These are phyloP conservation scores for Fusarium torulosum DNA, from an alignment of 2,329 filamentous ascomycete genomes.

Conservation along the genomic window DNA sequence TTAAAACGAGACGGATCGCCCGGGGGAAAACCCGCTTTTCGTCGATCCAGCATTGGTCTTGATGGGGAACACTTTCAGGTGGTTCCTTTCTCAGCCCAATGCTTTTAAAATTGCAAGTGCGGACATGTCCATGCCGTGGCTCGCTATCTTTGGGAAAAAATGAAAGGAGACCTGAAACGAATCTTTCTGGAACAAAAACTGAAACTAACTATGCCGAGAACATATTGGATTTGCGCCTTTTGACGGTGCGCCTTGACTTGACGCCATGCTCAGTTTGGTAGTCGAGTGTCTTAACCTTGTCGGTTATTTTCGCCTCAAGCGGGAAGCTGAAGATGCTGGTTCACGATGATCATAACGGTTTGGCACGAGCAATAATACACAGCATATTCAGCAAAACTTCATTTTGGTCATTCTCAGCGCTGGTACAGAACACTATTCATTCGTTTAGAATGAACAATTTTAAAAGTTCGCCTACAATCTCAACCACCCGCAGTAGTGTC, in stretches of 20 bases:
- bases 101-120: constrained; percentile 26
- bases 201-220: constrained; percentile 28
- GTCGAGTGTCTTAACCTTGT: not conserved
- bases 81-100: constrained; percentile 15
- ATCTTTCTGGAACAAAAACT: constrained; percentile 28
- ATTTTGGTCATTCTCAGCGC: not conserved
- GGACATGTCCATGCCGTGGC: not conserved
- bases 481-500: constrained; percentile 9
- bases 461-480: constrained; percentile 7
- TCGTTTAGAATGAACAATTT: constrained; percentile 20
- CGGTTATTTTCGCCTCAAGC: constrained; percentile 1
- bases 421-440: not conserved
- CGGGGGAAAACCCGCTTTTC: constrained; percentile 23
- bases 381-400: not conserved
- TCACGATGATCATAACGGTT: not conserved
- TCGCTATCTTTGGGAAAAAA: constrained; percentile 8
- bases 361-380: not conserved
- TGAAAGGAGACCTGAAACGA: constrained; percentile 29
- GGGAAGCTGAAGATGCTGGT: constrained; percentile 20
- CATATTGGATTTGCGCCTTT: constrained; percentile 8
- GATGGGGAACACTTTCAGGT: constrained; percentile 6
- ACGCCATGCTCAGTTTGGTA: not conserved
- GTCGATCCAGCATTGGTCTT: constrained; percentile 21
- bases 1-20: constrained; percentile 30
- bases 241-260: constrained; percentile 5